Conservation (phyloP, 2,329 filamentous ascomycete genomes). For the Sclerotinia spermophila region DNA sequence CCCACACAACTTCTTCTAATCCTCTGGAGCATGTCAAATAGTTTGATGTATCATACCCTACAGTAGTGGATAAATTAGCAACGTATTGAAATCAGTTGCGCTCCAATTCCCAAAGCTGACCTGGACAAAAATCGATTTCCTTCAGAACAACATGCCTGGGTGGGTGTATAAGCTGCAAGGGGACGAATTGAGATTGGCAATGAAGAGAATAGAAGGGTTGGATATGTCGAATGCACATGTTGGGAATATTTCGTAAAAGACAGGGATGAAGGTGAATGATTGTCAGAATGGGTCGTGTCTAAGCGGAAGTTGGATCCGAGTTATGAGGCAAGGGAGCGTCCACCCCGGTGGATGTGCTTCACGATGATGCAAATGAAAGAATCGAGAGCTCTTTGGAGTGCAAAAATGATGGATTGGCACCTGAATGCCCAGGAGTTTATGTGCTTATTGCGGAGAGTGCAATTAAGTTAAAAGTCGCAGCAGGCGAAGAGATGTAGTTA, state of each 20-base stretch:
- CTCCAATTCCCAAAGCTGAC: neutral
- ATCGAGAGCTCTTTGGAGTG: neutral
- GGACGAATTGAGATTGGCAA: neutral
- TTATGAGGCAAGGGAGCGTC: neutral
- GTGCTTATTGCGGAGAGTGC: neutral
- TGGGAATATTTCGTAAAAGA: accelerated
- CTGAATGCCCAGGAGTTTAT: accelerated
- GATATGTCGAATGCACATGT: constrained; percentile 4
- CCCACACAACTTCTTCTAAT: constrained; percentile 1
- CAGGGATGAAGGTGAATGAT: neutral
- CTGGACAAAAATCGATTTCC: neutral
- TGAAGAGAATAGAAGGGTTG: neutral
- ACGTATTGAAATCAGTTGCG: accelerated
- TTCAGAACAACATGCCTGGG: neutral
- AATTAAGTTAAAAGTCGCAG: neutral
- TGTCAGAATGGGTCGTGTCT: neutral
- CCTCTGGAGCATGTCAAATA: neutral
- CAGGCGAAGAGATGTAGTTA: neutral
- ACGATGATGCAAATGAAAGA: neutral
- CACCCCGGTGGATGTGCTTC: neutral
- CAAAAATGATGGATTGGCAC: neutral
- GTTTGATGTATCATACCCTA: neutral
- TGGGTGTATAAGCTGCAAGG: neutral
- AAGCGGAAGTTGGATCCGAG: neutral
- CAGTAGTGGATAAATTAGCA: neutral